Evolutionary conservation across 176 grass and related monocot genomes (phyloP).

Genomic region (Calamus simplicifolius): DNA sequence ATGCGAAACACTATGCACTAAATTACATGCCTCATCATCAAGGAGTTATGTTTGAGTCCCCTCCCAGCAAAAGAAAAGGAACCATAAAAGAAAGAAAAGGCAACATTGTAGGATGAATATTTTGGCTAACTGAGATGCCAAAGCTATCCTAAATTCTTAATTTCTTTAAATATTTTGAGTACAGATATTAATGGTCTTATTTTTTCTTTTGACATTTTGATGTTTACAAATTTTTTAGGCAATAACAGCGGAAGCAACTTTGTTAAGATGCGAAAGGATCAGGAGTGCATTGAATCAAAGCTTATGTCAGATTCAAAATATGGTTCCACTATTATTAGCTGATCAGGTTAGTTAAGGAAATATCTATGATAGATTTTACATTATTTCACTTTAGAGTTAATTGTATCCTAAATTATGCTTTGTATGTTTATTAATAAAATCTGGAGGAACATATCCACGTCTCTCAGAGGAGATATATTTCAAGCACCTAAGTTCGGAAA

Average conservation of each 20-base stretch:
- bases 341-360: conserved; percentile 30
- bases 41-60: too few relatives aligned
- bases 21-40: too few relatives aligned
- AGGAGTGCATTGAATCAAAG: conserved; percentile 27
- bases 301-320: conserved; percentile 33
- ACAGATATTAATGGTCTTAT: background rate
- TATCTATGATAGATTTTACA: background rate
- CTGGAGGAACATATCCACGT: too few relatives aligned
- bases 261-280: conserved; percentile 34
- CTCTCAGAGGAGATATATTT: too few relatives aligned
- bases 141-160: too few relatives aligned
- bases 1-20: too few relatives aligned
- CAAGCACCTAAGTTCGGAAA: too few relatives aligned
- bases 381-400: background rate
- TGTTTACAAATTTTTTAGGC: conserved; percentile 12
- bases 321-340: conserved; percentile 27
- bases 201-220: conserved; percentile 1
- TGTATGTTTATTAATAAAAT: background rate
- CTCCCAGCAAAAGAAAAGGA: too few relatives aligned
- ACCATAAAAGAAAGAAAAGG: too few relatives aligned
- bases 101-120: too few relatives aligned
- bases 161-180: too few relatives aligned
- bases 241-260: conserved; percentile 25
- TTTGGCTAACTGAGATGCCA: too few relatives aligned
- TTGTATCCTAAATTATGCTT: background rate